A percentile compares a stretch with the other conserved stretches of the same genome.
Evolutionary conservation across 164 flowering plant species (phyloP).

Genomic region (Akebia trifoliata): DNA sequence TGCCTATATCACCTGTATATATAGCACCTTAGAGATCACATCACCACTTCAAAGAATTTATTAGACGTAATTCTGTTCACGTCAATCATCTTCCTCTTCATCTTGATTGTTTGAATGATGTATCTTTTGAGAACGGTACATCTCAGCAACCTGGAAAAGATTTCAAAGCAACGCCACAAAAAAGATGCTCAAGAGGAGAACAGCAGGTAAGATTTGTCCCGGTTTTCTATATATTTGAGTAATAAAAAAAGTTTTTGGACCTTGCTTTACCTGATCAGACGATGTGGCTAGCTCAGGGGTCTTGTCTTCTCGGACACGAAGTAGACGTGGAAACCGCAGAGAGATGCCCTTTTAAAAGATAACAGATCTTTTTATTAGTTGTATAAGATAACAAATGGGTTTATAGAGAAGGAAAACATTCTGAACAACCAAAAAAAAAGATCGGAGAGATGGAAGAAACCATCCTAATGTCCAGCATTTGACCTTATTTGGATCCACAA

Average conservation of each 20-base stretch:
- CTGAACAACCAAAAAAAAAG: background rate
- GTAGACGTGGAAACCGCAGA: constrained; percentile 82
- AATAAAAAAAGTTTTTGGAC: background rate
- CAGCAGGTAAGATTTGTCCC: background rate
- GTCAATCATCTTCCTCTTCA: constrained; percentile 58
- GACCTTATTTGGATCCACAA: constrained; percentile 81
- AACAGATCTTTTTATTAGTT: too few relatives aligned
- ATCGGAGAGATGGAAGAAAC: background rate
- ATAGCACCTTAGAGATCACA: background rate
- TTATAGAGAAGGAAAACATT: background rate
- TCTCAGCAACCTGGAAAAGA: constrained; percentile 70
- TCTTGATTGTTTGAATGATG: constrained; percentile 48
- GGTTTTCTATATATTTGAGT: background rate
- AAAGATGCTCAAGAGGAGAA: background rate
- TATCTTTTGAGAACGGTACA: constrained; percentile 69
- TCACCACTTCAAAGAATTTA: background rate
- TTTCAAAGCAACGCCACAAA: background rate
- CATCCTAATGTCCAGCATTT: background rate
- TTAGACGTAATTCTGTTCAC: background rate
- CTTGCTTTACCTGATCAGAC: constrained; percentile 57
- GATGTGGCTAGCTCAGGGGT: constrained; percentile 86
- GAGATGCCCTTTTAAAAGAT: constrained; percentile 72
- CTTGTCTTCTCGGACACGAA: constrained; percentile 83
- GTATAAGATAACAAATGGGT: constrained; percentile 12
- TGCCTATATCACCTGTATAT: background rate